Conservation (phyloP, 2,329 filamentous ascomycete species). For the Aureobasidium sp. region DNA sequence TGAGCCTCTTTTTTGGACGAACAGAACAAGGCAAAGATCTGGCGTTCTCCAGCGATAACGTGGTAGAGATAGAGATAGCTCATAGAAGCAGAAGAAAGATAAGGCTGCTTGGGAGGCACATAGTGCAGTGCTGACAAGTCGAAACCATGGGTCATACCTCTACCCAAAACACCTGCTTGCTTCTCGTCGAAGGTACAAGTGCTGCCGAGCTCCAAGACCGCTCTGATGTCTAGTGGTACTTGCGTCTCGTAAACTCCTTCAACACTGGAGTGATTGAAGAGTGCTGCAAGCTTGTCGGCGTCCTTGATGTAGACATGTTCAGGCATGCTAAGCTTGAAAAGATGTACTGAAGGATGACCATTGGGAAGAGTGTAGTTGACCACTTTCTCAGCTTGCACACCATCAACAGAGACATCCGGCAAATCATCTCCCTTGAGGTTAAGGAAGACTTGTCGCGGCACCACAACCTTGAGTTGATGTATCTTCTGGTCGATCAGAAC, state of each 20-base stretch:
- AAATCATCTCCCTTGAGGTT: slow-evolving; percentile 84
- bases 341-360: slow-evolving; percentile 83
- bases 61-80: slow-evolving; percentile 91
- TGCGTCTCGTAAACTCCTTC: slow-evolving; percentile 97
- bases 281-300: slow-evolving; percentile 68
- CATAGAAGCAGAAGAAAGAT: slow-evolving; percentile 67
- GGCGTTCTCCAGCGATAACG: slow-evolving; percentile 79
- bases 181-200: slow-evolving; percentile 88
- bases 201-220: slow-evolving; percentile 82
- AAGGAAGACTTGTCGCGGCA: slow-evolving; percentile 82
- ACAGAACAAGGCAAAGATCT: slow-evolving; percentile 91
- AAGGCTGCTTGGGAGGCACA: slow-evolving; percentile 60
- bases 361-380: slow-evolving; percentile 90
- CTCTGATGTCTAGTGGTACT: slow-evolving; percentile 77
- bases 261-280: slow-evolving; percentile 89
- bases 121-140: slow-evolving; percentile 71
- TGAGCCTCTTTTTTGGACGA: slow-evolving; percentile 72
- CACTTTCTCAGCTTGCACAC: slow-evolving; percentile 86
- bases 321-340: slow-evolving; percentile 87
- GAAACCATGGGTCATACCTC: slow-evolving; percentile 88
- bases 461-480: slow-evolving; percentile 78
- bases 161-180: slow-evolving; percentile 84
- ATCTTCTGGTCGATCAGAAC: slow-evolving; percentile 92
- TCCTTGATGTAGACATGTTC: slow-evolving; percentile 85
- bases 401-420: slow-evolving; percentile 79